These are phyloP conservation scores for Alternaria tenuissima DNA, from an alignment of 2,329 filamentous ascomycete species.

Conservation along the genomic window DNA sequence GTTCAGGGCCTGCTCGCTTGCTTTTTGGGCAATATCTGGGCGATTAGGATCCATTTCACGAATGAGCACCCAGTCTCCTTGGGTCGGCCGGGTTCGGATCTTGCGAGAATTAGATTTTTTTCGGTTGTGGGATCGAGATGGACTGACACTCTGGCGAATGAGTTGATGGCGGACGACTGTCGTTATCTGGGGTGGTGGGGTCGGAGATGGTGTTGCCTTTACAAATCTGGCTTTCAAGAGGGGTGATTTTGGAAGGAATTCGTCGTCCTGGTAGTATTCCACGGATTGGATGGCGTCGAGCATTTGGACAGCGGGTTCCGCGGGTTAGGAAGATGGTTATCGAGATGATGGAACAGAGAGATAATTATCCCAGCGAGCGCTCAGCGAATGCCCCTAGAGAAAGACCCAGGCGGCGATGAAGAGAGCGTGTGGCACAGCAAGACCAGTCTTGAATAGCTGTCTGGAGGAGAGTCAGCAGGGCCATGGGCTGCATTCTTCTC, in stretches of 20 bases:
- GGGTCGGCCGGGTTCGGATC: slow-evolving; percentile 59
- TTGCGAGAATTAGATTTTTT: slow-evolving; percentile 60
- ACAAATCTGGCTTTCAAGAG: slow-evolving; percentile 53
- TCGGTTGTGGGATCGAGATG: slow-evolving; percentile 57
- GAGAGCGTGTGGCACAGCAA: slow-evolving; percentile 29
- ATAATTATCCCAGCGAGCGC: slow-evolving; percentile 32
- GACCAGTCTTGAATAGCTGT: slow-evolving; percentile 31
- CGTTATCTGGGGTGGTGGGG: slow-evolving; percentile 54
- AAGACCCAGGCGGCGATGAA: slow-evolving; percentile 26
- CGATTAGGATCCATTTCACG: slow-evolving; percentile 69
- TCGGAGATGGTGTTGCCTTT: slow-evolving; percentile 58
- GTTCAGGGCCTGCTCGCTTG: slow-evolving; percentile 62
- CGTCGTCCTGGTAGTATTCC: slow-evolving; percentile 61
- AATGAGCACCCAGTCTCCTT: slow-evolving; percentile 74
- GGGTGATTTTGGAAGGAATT: slow-evolving; percentile 55
- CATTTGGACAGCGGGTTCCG: slow-evolving; percentile 20
- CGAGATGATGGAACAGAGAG: slow-evolving; percentile 9
- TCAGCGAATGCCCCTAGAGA: slow-evolving; percentile 29
- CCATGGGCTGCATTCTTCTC: slow-evolving; percentile 29
- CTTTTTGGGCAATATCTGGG: slow-evolving; percentile 69
- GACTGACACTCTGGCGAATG: slow-evolving; percentile 48
- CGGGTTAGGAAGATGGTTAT: neutral
- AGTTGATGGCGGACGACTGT: slow-evolving; percentile 28
- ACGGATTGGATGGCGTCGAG: slow-evolving; percentile 24
- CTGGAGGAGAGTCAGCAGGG: slow-evolving; percentile 41